These are phyloP conservation scores for Ceriops zippeliana DNA, from an alignment of 345 rosid genomes.

Conservation along the genomic window DNA sequence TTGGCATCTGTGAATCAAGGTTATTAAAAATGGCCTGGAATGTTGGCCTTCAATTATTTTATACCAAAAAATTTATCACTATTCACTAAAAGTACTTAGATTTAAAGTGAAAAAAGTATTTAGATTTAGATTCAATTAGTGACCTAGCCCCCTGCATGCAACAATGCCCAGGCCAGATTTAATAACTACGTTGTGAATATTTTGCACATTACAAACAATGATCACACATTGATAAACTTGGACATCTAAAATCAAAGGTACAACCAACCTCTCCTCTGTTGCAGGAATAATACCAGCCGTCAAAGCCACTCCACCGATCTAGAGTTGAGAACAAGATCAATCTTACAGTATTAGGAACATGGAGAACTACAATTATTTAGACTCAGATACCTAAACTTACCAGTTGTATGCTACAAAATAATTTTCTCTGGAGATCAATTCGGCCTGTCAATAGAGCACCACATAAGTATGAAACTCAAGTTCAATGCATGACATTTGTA, in stretches of 20 bases:
- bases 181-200: neutral
- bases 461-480: slow-evolving; percentile 15
- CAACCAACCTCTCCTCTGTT: slow-evolving; percentile 79
- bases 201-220: neutral
- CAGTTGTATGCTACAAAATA: slow-evolving; percentile 84
- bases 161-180: no score
- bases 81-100: no score
- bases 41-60: no score
- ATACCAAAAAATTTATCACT: no score
- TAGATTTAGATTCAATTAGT: no score
- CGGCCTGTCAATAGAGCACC: slow-evolving; percentile 53
- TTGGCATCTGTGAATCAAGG: no score
- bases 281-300: slow-evolving; percentile 66
- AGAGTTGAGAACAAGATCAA: slow-evolving; percentile 30
- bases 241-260: neutral
- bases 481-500: slow-evolving; percentile 2
- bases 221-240: neutral
- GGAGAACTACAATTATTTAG: neutral
- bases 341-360: neutral
- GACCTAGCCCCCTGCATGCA: no score
- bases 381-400: slow-evolving; percentile 37
- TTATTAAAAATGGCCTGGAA: no score
- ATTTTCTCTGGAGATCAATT: slow-evolving; percentile 80
- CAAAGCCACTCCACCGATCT: slow-evolving; percentile 94
- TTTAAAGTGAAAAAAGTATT: no score